Percentiles rank a stretch among this genome's conserved stretches.
These are phyloP conservation scores for Kurtzmaniella quercitrusa DNA, from an alignment of 1,139 yeast genomes.

Conservation along the genomic window DNA sequence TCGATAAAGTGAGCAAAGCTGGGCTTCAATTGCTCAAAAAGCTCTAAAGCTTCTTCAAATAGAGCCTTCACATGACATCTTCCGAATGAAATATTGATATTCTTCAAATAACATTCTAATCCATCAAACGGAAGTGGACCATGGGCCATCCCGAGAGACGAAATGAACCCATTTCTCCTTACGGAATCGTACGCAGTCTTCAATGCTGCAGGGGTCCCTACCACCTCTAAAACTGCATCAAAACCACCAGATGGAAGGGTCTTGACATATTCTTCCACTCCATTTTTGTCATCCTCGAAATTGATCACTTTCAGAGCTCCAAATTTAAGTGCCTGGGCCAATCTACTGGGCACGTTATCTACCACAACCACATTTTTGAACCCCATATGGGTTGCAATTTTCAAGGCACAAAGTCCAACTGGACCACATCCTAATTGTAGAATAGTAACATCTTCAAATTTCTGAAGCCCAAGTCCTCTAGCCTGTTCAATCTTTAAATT, in stretches of 20 bases:
- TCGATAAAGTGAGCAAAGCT: conserved; percentile 50
- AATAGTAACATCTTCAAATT: conserved; percentile 31
- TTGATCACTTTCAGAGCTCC: conserved; percentile 45
- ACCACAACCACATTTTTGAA: conserved; percentile 45
- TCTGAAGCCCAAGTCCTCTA: conserved; percentile 11
- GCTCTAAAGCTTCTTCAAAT: conserved; percentile 48
- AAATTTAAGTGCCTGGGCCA: conserved; percentile 39
- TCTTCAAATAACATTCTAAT: conserved; percentile 54
- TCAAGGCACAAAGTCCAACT: conserved; percentile 55
- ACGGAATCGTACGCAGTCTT: conserved; percentile 49
- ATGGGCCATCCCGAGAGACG: conserved; percentile 62
- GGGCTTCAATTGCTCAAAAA: conserved; percentile 41
- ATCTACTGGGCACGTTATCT: conserved; percentile 46
- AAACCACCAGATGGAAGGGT: conserved; percentile 37
- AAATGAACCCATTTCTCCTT: conserved; percentile 55
- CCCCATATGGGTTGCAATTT: conserved; percentile 44
- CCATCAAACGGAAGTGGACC: conserved; percentile 56
- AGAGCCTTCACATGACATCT: conserved; percentile 61
- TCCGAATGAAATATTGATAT: conserved; percentile 57
- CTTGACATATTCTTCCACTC: conserved; percentile 19
- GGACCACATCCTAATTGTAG: conserved; percentile 65
- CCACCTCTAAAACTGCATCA: conserved; percentile 58
- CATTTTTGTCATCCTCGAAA: conserved; percentile 32
- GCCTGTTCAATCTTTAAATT: conserved; percentile 25
- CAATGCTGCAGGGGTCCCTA: conserved; percentile 50